Conservation (phyloP, 2,329 filamentous ascomycete genomes). For the Pseudonectria foliicola region DNA sequence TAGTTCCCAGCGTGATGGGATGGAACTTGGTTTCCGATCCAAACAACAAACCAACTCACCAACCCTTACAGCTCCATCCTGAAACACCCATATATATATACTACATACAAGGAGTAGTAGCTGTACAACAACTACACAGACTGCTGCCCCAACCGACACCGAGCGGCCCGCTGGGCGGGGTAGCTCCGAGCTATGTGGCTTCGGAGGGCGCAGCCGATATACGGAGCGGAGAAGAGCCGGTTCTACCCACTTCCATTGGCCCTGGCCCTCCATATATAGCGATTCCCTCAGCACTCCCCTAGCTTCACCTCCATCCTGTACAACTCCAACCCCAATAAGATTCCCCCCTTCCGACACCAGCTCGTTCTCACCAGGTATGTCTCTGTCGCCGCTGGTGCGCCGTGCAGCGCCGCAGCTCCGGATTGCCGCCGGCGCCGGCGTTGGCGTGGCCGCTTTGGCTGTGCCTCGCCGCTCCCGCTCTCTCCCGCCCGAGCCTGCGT, state of each 20-base stretch:
- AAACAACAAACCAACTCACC: too few species aligned
- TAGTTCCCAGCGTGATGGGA: too few species aligned
- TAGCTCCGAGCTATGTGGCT: too few species aligned
- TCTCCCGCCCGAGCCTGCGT: slow-evolving; percentile 13
- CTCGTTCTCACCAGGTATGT: slow-evolving; percentile 11
- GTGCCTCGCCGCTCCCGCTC: slow-evolving; percentile 11
- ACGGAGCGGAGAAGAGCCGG: slow-evolving; percentile 13
- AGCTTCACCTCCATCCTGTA: neutral
- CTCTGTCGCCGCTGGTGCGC: slow-evolving; percentile 9
- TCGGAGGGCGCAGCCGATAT: slow-evolving; percentile 11
- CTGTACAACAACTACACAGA: too few species aligned
- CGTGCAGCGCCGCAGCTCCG: slow-evolving; percentile 17
- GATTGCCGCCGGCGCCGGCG: neutral
- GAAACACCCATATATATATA: too few species aligned
- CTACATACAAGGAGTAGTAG: too few species aligned
- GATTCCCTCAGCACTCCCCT: slow-evolving; percentile 5
- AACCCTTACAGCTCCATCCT: too few species aligned
- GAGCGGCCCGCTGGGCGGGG: too few species aligned
- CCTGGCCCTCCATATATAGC: slow-evolving; percentile 5
- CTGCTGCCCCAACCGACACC: too few species aligned
- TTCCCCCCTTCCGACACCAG: neutral
- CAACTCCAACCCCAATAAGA: neutral
- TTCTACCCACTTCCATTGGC: slow-evolving; percentile 7
- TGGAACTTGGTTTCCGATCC: too few species aligned
- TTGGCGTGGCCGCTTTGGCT: slow-evolving; percentile 6